Conservation (phyloP, 108 stramenopile species). For the Craspedostauros australis region DNA sequence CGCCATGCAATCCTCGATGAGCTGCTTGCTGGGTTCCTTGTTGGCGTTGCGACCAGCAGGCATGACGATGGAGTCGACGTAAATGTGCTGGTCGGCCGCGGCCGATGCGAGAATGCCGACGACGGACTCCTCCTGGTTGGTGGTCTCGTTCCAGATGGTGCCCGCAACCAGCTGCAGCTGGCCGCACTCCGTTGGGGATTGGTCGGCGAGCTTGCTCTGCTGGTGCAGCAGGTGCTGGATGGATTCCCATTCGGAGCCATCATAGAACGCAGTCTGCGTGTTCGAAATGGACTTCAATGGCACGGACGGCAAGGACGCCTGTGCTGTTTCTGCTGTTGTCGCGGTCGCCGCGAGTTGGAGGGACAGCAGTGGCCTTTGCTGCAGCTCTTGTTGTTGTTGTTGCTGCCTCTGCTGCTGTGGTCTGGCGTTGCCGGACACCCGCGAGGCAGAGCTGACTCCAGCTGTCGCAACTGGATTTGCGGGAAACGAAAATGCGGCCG, state of each 20-base stretch:
- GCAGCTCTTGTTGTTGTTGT: no score
- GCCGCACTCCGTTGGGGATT: slow-evolving; percentile 6
- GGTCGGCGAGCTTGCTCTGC: background rate
- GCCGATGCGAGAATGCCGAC: slow-evolving; percentile 24
- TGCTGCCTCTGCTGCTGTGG: no score
- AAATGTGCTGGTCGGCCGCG: background rate
- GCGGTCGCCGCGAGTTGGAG: no score
- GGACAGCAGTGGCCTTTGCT: no score
- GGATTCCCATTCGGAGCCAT: slow-evolving; percentile 36
- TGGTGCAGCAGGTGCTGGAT: slow-evolving; percentile 15
- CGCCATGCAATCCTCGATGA: slow-evolving; percentile 47
- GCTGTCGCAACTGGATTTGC: no score
- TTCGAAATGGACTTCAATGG: slow-evolving; percentile 4
- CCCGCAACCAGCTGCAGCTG: slow-evolving; percentile 34
- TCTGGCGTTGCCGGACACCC: no score
- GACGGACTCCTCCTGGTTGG: slow-evolving; percentile 20
- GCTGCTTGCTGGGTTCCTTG: slow-evolving; percentile 41
- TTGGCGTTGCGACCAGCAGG: no score
- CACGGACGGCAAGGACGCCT: slow-evolving; percentile 8
- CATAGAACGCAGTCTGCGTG: slow-evolving; percentile 23
- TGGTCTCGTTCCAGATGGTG: slow-evolving; percentile 4
- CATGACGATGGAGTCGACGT: slow-evolving; percentile 39
- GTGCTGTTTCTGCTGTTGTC: no score
- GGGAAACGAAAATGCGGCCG: no score
- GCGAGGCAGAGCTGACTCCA: no score